Base-by-base conservation (phyloP, 306 rosid species). In the Malus orientalis region DNA sequence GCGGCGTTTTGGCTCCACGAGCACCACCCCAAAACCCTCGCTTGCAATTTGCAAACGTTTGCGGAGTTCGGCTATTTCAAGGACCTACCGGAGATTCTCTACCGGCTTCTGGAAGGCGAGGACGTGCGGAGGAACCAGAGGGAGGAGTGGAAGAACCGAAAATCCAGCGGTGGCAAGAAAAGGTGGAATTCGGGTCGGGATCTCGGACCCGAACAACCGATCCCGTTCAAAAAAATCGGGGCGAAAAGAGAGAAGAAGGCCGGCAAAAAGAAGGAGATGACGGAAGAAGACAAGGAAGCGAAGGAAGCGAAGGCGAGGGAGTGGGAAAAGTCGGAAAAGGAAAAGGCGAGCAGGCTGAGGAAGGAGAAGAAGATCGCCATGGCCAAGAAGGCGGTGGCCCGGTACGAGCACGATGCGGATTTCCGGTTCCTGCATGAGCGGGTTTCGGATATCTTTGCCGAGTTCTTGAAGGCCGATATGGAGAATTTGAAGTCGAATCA, bases 81-180 rank as follows among this genome's bases (percentile, higher is more conserved):
- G 73, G 97, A 92, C 73, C 82, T 92, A 22, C 96, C 89, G 9
- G 93, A 92, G 79, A 84, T 92, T 69, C 90, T 92, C 4, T 88
- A 82, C 75, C 83, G 93, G 25, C 81, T 88, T 49, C 80, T 90
- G 0, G 84, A 88, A 58, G 93, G 96, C 12, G 47, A 83, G 8
- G 82, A 83, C 0, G 84, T 71, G 4, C 79, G 96, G 12, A 1
- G 30, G 25, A 33, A 2, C 0, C 93, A 81, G 16, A 90, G 85
- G 45, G 2, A 15, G 0, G 78, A 79, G 57, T 84, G 91, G 95
- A 9, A 18, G 2, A 6, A 6, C 14, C 15, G 25, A 58, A 62
- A 61, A 73, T 49, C 44, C 11, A 3, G 63, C 2, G 11, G 2
- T 2, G 32, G 44, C 44, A 40, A 9, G 44, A 40, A 40, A 11